Percentiles rank a stretch among this genome's conserved stretches.
Conservation (phyloP, 1,284 basidiomycete species). For the Flammula alnicola region DNA sequence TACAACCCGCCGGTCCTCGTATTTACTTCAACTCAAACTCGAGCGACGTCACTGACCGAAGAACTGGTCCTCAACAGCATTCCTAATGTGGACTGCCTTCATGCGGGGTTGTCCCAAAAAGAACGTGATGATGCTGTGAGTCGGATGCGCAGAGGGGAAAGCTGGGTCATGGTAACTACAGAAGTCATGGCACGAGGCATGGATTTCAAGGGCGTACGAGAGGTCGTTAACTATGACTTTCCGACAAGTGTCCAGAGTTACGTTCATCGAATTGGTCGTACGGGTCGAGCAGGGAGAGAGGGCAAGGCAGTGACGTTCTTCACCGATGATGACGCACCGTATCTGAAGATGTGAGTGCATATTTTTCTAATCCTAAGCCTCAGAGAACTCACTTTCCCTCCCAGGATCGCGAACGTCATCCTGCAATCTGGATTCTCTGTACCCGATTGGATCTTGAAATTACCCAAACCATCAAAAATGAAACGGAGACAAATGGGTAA, state of each 20-base stretch:
- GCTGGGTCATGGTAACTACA: constrained; percentile 93
- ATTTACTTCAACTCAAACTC: constrained; percentile 92
- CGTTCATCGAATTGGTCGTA: constrained; percentile 95
- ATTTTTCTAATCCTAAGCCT: constrained; percentile 10
- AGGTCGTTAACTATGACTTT: constrained; percentile 98
- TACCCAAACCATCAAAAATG: constrained; percentile 89
- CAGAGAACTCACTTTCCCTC: constrained; percentile 16
- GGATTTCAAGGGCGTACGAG: constrained; percentile 94
- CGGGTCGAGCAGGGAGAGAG: constrained; percentile 90
- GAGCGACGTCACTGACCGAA: constrained; percentile 89
- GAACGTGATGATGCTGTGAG: constrained; percentile 87
- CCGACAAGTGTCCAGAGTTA: constrained; percentile 94
- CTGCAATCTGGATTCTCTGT: constrained; percentile 88
- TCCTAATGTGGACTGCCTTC: constrained; percentile 90
- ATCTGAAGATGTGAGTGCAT: constrained; percentile 80
- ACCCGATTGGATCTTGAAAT: constrained; percentile 88
- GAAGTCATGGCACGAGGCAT: constrained; percentile 97
- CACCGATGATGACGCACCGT: constrained; percentile 91
- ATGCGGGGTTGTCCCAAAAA: constrained; percentile 86
- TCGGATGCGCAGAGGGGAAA: constrained; percentile 85
- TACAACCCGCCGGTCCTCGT: constrained; percentile 93
- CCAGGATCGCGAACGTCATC: constrained; percentile 93
- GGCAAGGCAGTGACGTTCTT: constrained; percentile 96
- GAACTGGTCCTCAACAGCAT: constrained; percentile 85
- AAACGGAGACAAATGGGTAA: constrained; percentile 86